These are phyloP conservation scores for Sideroxylon spinosum DNA, from an alignment of 179 eudicot species.

Conservation along the genomic window DNA sequence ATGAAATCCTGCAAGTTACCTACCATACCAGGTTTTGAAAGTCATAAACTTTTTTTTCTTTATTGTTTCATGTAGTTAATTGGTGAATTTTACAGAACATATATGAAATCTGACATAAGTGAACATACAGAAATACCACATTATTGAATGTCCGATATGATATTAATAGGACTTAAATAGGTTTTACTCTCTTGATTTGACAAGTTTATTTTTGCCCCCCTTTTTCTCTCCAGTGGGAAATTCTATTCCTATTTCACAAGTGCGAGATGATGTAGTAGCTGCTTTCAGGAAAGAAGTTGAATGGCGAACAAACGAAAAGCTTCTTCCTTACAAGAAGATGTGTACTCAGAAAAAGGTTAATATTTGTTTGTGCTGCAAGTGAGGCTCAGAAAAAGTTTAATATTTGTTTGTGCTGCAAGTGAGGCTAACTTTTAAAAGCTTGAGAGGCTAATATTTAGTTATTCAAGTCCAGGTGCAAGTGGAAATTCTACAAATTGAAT, in stretches of 20 bases:
- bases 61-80: background rate
- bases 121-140: background rate
- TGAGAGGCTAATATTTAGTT: slow-evolving; percentile 7
- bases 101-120: background rate
- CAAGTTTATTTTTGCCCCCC: background rate
- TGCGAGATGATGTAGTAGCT: slow-evolving; percentile 66
- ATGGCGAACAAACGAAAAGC: slow-evolving; percentile 67
- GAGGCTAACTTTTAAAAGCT: slow-evolving; percentile 8
- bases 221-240: slow-evolving; percentile 63
- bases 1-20: background rate
- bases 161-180: background rate
- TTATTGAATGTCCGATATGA: background rate
- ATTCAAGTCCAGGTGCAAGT: slow-evolving; percentile 46
- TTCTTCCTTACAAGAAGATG: slow-evolving; percentile 58
- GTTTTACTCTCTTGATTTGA: slow-evolving; percentile 29
- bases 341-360: slow-evolving; percentile 50
- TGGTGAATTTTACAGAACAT: background rate
- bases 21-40: background rate
- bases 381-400: slow-evolving; percentile 41
- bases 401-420: background rate
- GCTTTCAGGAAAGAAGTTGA: slow-evolving; percentile 75
- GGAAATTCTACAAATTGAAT: slow-evolving; percentile 64
- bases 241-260: slow-evolving; percentile 45
- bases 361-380: background rate
- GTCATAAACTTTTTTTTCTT: background rate